Percentiles rank a stretch among this genome's conserved stretches.
phyloP scores from a whole-genome alignment of 305 asterid genomes.

The Fraxinus nigra region DNA sequence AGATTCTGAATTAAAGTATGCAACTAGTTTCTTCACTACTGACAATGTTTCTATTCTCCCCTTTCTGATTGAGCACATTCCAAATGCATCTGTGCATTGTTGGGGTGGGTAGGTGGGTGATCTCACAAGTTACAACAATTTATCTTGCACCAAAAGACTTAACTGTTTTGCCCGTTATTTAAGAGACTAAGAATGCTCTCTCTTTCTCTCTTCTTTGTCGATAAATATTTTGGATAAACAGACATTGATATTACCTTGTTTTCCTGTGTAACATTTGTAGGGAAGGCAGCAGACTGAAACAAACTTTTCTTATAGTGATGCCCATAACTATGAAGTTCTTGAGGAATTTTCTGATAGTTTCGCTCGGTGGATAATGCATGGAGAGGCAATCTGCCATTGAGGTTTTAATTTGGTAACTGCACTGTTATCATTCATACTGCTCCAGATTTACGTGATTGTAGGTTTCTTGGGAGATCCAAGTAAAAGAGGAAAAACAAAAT shows the following conservation, averaged over 20 bases:
- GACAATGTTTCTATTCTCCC: background rate
- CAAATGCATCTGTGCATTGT: background rate
- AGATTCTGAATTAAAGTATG: background rate
- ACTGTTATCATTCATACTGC: background rate
- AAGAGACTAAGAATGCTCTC: background rate
- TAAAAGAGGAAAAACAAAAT: conserved; percentile 6
- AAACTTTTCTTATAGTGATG: conserved; percentile 40
- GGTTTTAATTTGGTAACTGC: conserved; percentile 16
- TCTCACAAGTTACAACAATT: background rate
- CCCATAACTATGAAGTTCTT: conserved; percentile 45
- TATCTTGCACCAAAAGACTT: background rate
- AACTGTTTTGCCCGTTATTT: background rate
- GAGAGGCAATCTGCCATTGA: conserved; percentile 80
- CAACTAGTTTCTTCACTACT: background rate
- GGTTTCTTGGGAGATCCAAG: conserved; percentile 11
- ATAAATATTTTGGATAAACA: background rate
- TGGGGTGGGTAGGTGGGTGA: background rate
- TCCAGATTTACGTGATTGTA: background rate
- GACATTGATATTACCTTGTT: background rate
- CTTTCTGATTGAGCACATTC: background rate
- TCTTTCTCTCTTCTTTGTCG: background rate
- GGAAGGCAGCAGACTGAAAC: conserved; percentile 37
- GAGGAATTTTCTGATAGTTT: conserved; percentile 83
- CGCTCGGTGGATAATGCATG: conserved; percentile 69
- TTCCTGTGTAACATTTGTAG: conserved; percentile 18